A percentile compares a stretch with the other conserved stretches of the same genome.
phyloP scores from a whole-genome alignment of 192 early-diverging fungal genomes.

The Coemansia sp. region DNA sequence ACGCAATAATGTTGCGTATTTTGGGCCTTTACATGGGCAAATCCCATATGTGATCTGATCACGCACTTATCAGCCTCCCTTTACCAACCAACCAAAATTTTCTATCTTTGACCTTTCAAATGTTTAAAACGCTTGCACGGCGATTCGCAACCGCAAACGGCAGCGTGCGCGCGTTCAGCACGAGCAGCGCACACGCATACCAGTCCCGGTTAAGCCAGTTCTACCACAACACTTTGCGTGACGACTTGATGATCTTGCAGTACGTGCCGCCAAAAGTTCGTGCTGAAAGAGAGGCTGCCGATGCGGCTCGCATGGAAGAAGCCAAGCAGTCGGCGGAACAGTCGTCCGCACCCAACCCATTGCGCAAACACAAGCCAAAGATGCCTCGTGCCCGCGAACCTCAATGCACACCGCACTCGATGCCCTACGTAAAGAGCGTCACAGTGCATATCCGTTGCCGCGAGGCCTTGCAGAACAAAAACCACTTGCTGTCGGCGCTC shows the following conservation, averaged over 20 bases:
- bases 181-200: conserved; percentile 25
- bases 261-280: conserved; percentile 65
- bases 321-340: conserved; percentile 17
- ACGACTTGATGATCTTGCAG: conserved; percentile 71
- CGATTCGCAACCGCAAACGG: conserved; percentile 5
- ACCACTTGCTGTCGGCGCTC: conserved; percentile 81
- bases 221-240: conserved; percentile 69
- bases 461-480: conserved; percentile 84
- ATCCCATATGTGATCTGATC: conserved; percentile 1
- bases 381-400: conserved; percentile 57
- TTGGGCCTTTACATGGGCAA: too few species aligned
- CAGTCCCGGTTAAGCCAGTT: conserved; percentile 67
- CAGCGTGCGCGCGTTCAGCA: conserved; percentile 20
- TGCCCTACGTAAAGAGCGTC: conserved; percentile 72
- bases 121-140: conserved; percentile 31
- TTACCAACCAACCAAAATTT: conserved; percentile 2
- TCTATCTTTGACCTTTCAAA: neutral
- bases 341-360: conserved; percentile 51
- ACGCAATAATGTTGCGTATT: too few species aligned
- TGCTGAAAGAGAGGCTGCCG: conserved; percentile 27
- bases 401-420: conserved; percentile 57
- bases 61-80: neutral
- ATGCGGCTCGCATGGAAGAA: conserved; percentile 32
- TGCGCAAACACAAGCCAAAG: conserved; percentile 47
- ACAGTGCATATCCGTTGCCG: conserved; percentile 84